phyloP scores from a whole-genome alignment of 2,329 filamentous ascomycete species.

The Colletotrichum filicis region DNA sequence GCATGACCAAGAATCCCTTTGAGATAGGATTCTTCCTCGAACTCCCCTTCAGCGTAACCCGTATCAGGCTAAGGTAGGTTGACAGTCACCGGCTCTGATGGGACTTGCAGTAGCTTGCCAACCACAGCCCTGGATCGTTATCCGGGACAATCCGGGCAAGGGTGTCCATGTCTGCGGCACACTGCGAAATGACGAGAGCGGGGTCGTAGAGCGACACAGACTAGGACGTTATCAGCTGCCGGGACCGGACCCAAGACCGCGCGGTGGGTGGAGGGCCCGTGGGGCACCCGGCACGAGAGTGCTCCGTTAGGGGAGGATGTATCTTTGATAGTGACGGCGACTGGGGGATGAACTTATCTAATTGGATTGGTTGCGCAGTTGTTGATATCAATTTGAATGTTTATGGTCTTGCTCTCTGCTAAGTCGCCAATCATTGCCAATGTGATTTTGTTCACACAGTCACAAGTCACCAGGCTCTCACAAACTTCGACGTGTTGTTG shows the following conservation, averaged over 20 bases:
- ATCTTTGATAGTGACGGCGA: not conserved
- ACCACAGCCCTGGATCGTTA: not conserved
- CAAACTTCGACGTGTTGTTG: not conserved
- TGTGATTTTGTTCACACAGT: not conserved
- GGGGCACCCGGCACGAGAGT: not conserved
- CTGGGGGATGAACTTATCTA: not conserved
- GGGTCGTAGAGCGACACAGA: not conserved
- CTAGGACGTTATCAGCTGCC: constrained; percentile 10
- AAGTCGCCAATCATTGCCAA: not conserved
- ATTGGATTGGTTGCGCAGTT: not conserved
- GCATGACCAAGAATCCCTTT: not conserved
- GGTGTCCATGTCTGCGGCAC: not conserved
- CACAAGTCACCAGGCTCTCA: not conserved
- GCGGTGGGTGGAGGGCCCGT: not conserved
- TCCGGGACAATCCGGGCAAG: constrained; percentile 22
- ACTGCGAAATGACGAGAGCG: constrained; percentile 1
- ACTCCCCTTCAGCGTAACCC: not conserved
- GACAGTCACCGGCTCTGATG: not conserved
- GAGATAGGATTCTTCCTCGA: not conserved
- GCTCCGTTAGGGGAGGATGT: not conserved
- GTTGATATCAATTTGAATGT: not conserved
- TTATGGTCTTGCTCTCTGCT: not conserved
- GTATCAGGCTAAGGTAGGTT: not conserved
- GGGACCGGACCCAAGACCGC: constrained; percentile 20
- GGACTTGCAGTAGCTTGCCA: not conserved